Base-by-base conservation (phyloP, 2,329 filamentous ascomycete genomes). In the Colletotrichum sidae region DNA sequence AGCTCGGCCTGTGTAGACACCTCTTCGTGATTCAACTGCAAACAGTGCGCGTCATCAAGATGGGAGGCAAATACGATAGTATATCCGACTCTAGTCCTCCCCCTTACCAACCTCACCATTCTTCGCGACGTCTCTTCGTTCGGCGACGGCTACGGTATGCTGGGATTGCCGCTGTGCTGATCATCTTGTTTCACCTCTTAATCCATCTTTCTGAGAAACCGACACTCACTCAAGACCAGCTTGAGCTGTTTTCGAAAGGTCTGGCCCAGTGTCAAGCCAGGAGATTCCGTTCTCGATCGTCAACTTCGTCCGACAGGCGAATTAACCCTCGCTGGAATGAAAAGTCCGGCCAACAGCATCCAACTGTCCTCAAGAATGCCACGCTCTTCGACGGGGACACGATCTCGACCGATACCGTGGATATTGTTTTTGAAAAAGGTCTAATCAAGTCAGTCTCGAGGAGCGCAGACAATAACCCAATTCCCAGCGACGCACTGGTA, bases 371-470 rank as follows among this genome's bases (percentile, higher is more conserved):
- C 13, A 72, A 70, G 34, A 82, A 82, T 64, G 78, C 73, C 2
- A 81, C 76, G 12, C 70, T 82, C 8, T 82, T 81, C 60, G 79
- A 82, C 68, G 80, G 80, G 6, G 75, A 79, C 45, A 67, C 55
- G 3, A 72, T 80, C 34, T 50, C 76, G 7, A 38, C 69, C 2
- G 65, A 70, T 4, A n/a, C 70, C 0, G 74, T 81, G 6, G 79
- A 82, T 68, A 73, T 81, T 13, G 47, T 72, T 5, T 76, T 81
- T 49, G 69, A 73, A 25, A 71, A 76, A 41, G 79, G 79, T 4
- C 67, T 80, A 11, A 70, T 81, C 17, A 67, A 66, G 4, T 55
- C 44, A 6, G 33, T 61, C 9, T 15, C 6, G 4, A 49, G 25
- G 11, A 41, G 6, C 3, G 33, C 71, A 1, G 67, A 61, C 4